phyloP scores from a whole-genome alignment of 305 asterid genomes.

The Ruellia speciosa region DNA sequence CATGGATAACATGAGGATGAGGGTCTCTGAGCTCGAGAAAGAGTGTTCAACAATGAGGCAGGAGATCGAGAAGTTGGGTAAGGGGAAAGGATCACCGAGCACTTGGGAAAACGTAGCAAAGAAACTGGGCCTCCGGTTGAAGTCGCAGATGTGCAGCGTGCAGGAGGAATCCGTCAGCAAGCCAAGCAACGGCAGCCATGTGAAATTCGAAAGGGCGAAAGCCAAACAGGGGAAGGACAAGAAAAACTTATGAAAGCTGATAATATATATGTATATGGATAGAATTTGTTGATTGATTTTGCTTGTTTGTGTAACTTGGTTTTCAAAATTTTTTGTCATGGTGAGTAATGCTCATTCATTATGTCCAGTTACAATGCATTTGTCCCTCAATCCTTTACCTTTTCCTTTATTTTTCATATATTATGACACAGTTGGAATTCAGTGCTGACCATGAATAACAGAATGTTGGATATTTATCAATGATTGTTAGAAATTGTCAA shows the following conservation, averaged over 20 bases:
- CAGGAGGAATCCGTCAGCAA: slow-evolving; percentile 88
- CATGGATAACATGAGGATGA: slow-evolving; percentile 87
- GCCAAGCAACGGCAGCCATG: slow-evolving; percentile 34
- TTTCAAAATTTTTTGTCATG: neutral
- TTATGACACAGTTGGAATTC: no score
- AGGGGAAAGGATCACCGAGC: slow-evolving; percentile 40
- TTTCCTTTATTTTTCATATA: no score
- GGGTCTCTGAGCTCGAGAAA: slow-evolving; percentile 85
- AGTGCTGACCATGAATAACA: no score
- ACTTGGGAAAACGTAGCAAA: slow-evolving; percentile 67
- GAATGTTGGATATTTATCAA: no score
- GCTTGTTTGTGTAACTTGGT: neutral
- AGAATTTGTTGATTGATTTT: neutral
- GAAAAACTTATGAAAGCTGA: slow-evolving; percentile 27
- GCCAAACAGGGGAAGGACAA: slow-evolving; percentile 48
- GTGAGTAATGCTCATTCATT: neutral
- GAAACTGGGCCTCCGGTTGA: slow-evolving; percentile 66
- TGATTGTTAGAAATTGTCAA: no score
- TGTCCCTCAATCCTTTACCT: no score
- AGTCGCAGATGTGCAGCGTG: slow-evolving; percentile 95
- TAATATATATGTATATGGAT: neutral
- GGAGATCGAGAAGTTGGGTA: slow-evolving; percentile 80
- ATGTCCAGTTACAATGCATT: neutral
- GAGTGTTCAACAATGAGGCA: slow-evolving; percentile 85
- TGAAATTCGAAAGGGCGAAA: slow-evolving; percentile 41